Evolutionary conservation across 2,329 filamentous ascomycete species (phyloP).

Genomic region (Diplodia scrobiculata): DNA sequence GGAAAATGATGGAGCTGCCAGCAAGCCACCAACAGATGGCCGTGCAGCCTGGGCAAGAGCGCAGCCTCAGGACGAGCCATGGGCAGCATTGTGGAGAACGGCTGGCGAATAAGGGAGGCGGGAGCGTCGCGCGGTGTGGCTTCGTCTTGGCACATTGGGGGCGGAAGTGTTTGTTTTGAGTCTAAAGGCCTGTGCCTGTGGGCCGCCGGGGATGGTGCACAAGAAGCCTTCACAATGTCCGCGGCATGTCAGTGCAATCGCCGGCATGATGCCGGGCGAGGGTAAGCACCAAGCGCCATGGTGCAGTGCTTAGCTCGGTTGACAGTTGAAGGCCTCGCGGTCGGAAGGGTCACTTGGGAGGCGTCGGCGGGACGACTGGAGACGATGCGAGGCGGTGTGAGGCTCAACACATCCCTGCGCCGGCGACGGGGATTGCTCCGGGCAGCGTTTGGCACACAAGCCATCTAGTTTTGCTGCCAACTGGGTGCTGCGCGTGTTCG

Average conservation of each 20-base stretch:
- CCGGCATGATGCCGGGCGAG: not conserved
- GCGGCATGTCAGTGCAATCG: not conserved
- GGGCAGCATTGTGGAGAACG: not conserved
- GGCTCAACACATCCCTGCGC: not conserved
- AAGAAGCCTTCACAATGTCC: not conserved
- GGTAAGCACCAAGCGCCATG: not conserved
- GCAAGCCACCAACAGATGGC: slow-evolving; percentile 4
- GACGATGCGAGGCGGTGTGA: not conserved
- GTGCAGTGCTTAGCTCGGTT: not conserved
- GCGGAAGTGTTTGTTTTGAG: slow-evolving; percentile 1
- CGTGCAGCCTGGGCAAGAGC: not conserved
- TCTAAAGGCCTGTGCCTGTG: not conserved
- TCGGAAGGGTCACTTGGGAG: not conserved
- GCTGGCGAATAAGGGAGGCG: not conserved
- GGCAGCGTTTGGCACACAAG: not conserved
- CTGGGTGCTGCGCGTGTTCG: not conserved
- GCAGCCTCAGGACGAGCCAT: not conserved
- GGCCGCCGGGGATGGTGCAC: not conserved
- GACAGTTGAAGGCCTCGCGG: not conserved
- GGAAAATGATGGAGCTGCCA: not conserved
- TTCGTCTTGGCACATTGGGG: slow-evolving; percentile 4
- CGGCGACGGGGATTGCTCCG: not conserved
- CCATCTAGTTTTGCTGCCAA: not conserved
- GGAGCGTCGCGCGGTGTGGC: not conserved
- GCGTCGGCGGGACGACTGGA: not conserved